phyloP scores from a whole-genome alignment of 345 rosid species.

The Nasturtium officinale region DNA sequence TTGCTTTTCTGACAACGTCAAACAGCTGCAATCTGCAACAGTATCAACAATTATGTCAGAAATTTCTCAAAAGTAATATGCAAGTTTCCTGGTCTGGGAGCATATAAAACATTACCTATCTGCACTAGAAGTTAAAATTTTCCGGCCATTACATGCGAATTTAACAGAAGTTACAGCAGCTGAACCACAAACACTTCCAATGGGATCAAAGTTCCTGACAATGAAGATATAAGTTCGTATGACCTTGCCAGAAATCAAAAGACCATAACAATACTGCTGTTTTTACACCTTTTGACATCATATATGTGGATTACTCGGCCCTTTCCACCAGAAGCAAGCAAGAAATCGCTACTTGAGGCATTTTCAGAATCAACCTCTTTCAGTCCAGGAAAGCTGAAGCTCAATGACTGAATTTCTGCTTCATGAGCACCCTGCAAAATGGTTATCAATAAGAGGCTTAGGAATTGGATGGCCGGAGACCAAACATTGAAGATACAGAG shows the following conservation, averaged over 20 bases:
- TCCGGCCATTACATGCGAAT: slow-evolving; percentile 57
- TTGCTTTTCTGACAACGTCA: slow-evolving; percentile 51
- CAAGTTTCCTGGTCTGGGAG: not conserved
- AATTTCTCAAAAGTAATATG: not conserved
- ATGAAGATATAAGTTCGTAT: slow-evolving; percentile 33
- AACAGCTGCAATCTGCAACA: slow-evolving; percentile 62
- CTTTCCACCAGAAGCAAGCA: slow-evolving; percentile 77
- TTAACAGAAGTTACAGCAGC: slow-evolving; percentile 80
- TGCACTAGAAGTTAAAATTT: slow-evolving; percentile 75
- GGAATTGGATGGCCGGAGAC: slow-evolving; percentile 11
- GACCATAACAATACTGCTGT: slow-evolving; percentile 13
- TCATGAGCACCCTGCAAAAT: slow-evolving; percentile 66
- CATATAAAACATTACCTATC: slow-evolving; percentile 57
- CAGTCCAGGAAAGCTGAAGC: slow-evolving; percentile 62
- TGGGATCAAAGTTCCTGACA: slow-evolving; percentile 71
- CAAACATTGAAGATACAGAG: slow-evolving; percentile 19
- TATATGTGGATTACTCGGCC: slow-evolving; percentile 71
- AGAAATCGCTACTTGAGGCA: slow-evolving; percentile 47
- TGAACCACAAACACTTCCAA: slow-evolving; percentile 63
- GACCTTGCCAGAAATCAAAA: slow-evolving; percentile 29
- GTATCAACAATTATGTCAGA: slow-evolving; percentile 5
- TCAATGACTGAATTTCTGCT: slow-evolving; percentile 73
- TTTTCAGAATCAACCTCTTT: slow-evolving; percentile 43
- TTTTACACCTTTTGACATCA: slow-evolving; percentile 65
- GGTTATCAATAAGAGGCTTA: slow-evolving; percentile 31